Conservation (phyloP, 805 yeast species). For the Blastobotrys robertii region DNA sequence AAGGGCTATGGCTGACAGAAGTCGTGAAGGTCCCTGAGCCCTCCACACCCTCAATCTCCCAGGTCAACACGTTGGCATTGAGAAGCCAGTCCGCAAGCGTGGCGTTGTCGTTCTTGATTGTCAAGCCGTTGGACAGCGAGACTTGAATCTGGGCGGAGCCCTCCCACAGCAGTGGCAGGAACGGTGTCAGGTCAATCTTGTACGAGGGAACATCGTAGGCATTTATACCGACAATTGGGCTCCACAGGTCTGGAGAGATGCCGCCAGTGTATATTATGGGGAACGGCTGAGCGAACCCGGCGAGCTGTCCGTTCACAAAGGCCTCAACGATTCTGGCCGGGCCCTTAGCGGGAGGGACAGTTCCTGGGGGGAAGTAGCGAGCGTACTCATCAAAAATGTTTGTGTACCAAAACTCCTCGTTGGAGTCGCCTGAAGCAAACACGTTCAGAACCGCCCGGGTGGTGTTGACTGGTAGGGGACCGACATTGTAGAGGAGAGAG, state of each 20-base stretch:
- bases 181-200: slow-evolving; percentile 59
- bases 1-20: not conserved
- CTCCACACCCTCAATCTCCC: slow-evolving; percentile 19
- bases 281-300: slow-evolving; percentile 56
- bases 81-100: slow-evolving; percentile 23
- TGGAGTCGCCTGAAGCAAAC: slow-evolving; percentile 67
- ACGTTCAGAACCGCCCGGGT: slow-evolving; percentile 49
- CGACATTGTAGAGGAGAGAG: not conserved
- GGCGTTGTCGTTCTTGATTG: not conserved
- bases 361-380: slow-evolving; percentile 21
- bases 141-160: slow-evolving; percentile 22
- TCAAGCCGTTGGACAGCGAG: slow-evolving; percentile 8
- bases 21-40: slow-evolving; percentile 15
- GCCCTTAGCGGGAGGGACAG: slow-evolving; percentile 35
- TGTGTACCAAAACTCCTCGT: slow-evolving; percentile 80
- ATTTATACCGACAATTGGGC: slow-evolving; percentile 62
- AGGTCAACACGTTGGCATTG: slow-evolving; percentile 23
- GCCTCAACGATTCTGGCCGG: slow-evolving; percentile 62
- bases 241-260: slow-evolving; percentile 70
- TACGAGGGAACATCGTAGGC: slow-evolving; percentile 69
- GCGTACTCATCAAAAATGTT: slow-evolving; percentile 29
- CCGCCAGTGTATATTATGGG: slow-evolving; percentile 81
- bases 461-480: slow-evolving; percentile 40
- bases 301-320: slow-evolving; percentile 46
- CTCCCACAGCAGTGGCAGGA: slow-evolving; percentile 60